These are phyloP conservation scores for Fusarium duplospermum DNA, from an alignment of 2,329 filamentous ascomycete genomes.

Conservation along the genomic window DNA sequence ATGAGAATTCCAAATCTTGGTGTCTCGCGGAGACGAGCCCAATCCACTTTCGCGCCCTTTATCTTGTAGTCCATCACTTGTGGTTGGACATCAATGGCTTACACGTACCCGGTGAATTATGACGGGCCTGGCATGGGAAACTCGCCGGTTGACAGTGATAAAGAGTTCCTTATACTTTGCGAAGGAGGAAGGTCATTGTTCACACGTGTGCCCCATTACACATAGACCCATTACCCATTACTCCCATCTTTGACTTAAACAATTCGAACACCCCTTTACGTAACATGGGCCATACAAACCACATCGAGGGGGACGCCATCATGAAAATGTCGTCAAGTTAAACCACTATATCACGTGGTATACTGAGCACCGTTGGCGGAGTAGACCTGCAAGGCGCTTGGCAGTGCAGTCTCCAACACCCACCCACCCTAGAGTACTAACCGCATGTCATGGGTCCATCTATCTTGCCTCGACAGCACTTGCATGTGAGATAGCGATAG, in stretches of 20 bases:
- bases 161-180: neutral
- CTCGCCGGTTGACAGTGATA: neutral
- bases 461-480: neutral
- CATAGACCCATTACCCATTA: neutral
- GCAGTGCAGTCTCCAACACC: neutral
- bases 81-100: neutral
- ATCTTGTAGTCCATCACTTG: conserved; percentile 10
- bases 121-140: neutral
- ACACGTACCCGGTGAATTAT: neutral
- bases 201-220: neutral
- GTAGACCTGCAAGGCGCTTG: neutral
- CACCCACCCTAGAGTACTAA: neutral
- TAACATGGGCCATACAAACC: neutral
- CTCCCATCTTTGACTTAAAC: neutral
- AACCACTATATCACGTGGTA: neutral
- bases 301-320: too few species aligned
- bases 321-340: neutral
- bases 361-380: neutral
- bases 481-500: neutral
- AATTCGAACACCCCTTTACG: neutral
- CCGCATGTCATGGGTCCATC: neutral
- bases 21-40: neutral
- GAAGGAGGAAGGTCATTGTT: neutral
- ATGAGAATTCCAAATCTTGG: conserved; percentile 1
- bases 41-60: conserved; percentile 9